Base-by-base conservation (phyloP, 768 basidiomycete genomes). In the Strobilomyces dryophilus region DNA sequence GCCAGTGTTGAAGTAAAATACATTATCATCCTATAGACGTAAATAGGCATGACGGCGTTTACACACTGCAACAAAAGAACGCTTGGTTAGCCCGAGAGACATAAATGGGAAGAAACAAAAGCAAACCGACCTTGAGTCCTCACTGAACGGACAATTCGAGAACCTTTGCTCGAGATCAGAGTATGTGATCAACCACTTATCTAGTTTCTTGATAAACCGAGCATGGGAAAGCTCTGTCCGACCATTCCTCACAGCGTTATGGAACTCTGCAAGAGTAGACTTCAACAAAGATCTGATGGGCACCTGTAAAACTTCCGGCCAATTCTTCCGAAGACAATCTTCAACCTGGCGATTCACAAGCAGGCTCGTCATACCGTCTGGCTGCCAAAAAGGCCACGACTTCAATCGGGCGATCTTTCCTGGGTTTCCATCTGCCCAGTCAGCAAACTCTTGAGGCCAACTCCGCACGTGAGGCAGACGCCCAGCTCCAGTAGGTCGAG, bases 391-490 rank as follows among this genome's bases (percentile, higher is more conserved):
- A 8, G 1, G 17, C 6, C 20, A 15, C 0, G 2, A 20, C 21
- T 45, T 47, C 15, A 2, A 2, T 15, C 6, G 1, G 21, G 2
- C 45, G 6, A 47, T n/a, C 2, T 3, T 2, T 14, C 3, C 8
- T 2, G 46, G 1, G 4, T 27, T 4, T 1, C 36, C 24, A 26
- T 47, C 36, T 0, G 36, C 47, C 47, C 35, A 37, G 4, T 27
- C 5, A 27, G 41, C 41, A 21, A 36, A 55, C 29, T 17, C 4
- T 21, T 20, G 1, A 0, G 59, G 59, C 59, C 61, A 60, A 18
- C 8, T n/a, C n/a, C n/a, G n/a, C n/a, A n/a, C n/a, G n/a, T n/a
- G n/a, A n/a, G n/a, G n/a, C n/a, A n/a, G n/a, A n/a, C n/a, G n/a
- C n/a, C n/a, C n/a, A n/a, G n/a, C n/a, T n/a, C n/a, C n/a, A n/a